A percentile compares a stretch with the other conserved stretches of the same genome.
Conservation (phyloP, 306 rosid genomes). For the Pyrus pyrifolia region DNA sequence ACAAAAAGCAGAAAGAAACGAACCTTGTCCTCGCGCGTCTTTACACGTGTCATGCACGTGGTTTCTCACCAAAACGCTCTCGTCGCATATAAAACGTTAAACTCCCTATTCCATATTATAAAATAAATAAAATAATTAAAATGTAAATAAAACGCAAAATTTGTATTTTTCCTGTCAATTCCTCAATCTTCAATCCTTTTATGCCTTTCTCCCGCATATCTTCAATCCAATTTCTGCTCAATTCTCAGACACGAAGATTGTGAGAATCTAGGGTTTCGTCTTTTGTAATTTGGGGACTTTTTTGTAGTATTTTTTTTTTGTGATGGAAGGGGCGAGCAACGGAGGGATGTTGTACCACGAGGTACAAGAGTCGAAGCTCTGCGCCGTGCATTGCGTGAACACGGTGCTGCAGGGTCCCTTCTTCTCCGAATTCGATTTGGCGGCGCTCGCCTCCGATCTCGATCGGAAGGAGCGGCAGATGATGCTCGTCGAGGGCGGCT, state of each 20-base stretch:
- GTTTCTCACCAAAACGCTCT: neutral
- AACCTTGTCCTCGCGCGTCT: neutral
- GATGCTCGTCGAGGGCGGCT: slow-evolving; percentile 43
- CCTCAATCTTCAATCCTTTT: neutral
- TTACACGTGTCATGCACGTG: slow-evolving; percentile 9
- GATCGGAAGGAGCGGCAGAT: slow-evolving; percentile 82
- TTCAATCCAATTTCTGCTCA: neutral
- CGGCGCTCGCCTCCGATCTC: slow-evolving; percentile 93
- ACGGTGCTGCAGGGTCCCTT: slow-evolving; percentile 88
- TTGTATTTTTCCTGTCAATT: neutral
- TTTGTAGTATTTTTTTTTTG: neutral
- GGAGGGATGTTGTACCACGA: slow-evolving; percentile 98
- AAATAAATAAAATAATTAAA: neutral
- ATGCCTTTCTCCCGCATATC: neutral
- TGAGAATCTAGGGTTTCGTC: slow-evolving; percentile 31
- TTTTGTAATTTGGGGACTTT: neutral
- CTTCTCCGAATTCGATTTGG: slow-evolving; percentile 96
- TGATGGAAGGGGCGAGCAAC: slow-evolving; percentile 88
- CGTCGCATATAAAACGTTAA: neutral
- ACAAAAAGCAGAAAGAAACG: neutral
- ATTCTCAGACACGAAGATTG: neutral
- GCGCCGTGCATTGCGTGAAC: slow-evolving; percentile 95
- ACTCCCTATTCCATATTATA: neutral
- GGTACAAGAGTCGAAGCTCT: slow-evolving; percentile 96
- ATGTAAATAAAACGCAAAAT: neutral